Base-by-base conservation (phyloP, 345 rosid species). In the Cardiospermum halicacabum region DNA sequence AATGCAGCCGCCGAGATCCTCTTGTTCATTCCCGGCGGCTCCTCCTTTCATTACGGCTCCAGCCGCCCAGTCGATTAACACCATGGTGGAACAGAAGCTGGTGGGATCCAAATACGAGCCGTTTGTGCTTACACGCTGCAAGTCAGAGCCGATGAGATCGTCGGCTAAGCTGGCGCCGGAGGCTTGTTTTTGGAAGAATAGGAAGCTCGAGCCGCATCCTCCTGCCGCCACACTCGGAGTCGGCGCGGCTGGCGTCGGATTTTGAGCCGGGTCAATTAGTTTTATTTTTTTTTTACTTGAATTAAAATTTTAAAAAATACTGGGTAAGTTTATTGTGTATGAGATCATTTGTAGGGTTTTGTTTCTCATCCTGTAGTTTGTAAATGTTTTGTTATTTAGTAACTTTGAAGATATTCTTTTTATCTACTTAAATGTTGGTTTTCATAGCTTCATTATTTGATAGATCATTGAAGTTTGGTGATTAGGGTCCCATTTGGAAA, bases 121-220 rank as follows among this genome's bases (percentile, higher is more conserved):
- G 42, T 83, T 84, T 11, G 82, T 71, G 60, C 76, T 93, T 13
- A 86, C 80, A 1, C 89, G 98, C 62, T 93, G 98, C 76, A 93
- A 88, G 83, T 93, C 98, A 3, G 98, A 93, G 80, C 98, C 98
- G 37, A 75, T 80, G 81, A 82, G 82, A 60, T 73, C 92, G 15
- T 77, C 90, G 7, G 67, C 73, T 11, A 89, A 86, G 73, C 85
- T 88, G 1, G 88, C 86, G 1, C 83, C 86, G 0, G 97, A 85
- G 65, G 81, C 84, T 67, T 86, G 98, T 67, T 89, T 77, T 71
- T 89, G 97, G 97, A 93, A 88, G 78, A 93, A 88, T 28, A 69
- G 96, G 80, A 88, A 89, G 84, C 82, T 88, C 0, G 93, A 89
- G 83, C 97, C 96, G 43, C 93, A 85, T 26, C 69, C 84, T 21